Evolutionary conservation across 345 rosid genomes (phyloP), one percentile per base, ranked within the genome.

Genomic region (Rhodamnia argentea): DNA sequence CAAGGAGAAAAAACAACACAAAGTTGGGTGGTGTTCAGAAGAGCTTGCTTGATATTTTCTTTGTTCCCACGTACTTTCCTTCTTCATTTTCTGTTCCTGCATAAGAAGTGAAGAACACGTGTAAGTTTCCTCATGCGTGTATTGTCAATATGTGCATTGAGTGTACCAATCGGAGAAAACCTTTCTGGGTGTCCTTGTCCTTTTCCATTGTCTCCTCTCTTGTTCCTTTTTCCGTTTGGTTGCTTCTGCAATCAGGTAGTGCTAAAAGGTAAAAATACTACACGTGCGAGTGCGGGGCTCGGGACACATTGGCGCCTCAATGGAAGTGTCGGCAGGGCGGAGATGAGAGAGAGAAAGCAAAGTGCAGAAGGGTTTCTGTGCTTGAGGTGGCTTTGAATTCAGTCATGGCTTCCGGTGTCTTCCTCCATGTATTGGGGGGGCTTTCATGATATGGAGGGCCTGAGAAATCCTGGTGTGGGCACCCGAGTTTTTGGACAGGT

Each of bases 1-100:
- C 83, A 84, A 90, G 90, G n/a, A 53, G 91, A 88, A 86, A 90
- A 90, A 90, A 87, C 60, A 27, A 50, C 78, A 70, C 78, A 55
- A 18, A 83, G 88, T 87, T 85, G 76, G 88, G 86, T 88, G 83
- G 85, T 87, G 84, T 83, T 87, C 86, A 13, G 14, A 42, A 24
- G 13, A n/a, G 26, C 26, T 53, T 53, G 47, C 57, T 54, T 27
- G 23, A 53, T 58, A 55, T 44, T n/a, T n/a, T 83, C 84, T 37
- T 52, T 54, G 51, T 29, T 55, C 84, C 15, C 1, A 50, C 52
- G 10, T 70, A 32, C 78, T 70, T 32, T 70, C 32, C 12, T 1
- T 64, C 74, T 64, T 32, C 76, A 32, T 70, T 32, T 32, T 40
- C 78, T 32, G 47, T 32, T 70, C 78, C 47, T 18, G 78, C 78